Conservation (phyloP, 108 stramenopile species). For the Pseudonitzschia multistriata region DNA sequence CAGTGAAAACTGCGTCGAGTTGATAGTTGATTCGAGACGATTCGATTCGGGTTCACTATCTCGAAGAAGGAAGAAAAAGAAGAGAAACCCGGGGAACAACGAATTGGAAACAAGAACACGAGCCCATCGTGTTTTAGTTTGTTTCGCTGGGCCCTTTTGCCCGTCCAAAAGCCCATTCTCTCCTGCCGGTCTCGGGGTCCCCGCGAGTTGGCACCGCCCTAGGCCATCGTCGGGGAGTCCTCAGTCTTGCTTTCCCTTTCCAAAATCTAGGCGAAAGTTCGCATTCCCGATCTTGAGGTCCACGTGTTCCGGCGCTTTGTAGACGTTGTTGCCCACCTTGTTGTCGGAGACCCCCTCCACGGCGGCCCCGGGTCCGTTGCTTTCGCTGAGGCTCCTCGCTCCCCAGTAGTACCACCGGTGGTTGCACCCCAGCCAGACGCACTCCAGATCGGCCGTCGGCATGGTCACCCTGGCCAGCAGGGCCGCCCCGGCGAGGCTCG, state of each 20-base stretch:
- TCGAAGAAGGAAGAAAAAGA: too few species aligned
- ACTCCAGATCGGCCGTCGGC: slow-evolving; percentile 46
- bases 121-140: too few species aligned
- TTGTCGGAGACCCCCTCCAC: background rate
- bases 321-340: background rate
- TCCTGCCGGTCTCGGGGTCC: background rate
- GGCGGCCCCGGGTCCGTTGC: background rate
- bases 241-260: background rate
- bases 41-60: too few species aligned
- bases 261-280: background rate
- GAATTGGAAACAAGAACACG: too few species aligned
- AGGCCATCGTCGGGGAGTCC: too few species aligned
- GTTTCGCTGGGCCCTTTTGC: too few species aligned
- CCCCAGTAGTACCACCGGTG: slow-evolving; percentile 48
- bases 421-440: slow-evolving; percentile 70
- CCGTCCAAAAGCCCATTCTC: too few species aligned
- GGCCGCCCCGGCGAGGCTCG: slow-evolving; percentile 42
- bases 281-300: background rate
- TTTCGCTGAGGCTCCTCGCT: slow-evolving; percentile 1
- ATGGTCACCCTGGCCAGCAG: slow-evolving; percentile 48
- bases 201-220: background rate
- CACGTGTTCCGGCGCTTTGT: background rate
- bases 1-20: too few species aligned
- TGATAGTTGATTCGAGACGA: too few species aligned
- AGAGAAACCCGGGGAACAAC: too few species aligned